Conservation (phyloP, 2,329 filamentous ascomycete species). For the Amesomyces nigricolor region DNA sequence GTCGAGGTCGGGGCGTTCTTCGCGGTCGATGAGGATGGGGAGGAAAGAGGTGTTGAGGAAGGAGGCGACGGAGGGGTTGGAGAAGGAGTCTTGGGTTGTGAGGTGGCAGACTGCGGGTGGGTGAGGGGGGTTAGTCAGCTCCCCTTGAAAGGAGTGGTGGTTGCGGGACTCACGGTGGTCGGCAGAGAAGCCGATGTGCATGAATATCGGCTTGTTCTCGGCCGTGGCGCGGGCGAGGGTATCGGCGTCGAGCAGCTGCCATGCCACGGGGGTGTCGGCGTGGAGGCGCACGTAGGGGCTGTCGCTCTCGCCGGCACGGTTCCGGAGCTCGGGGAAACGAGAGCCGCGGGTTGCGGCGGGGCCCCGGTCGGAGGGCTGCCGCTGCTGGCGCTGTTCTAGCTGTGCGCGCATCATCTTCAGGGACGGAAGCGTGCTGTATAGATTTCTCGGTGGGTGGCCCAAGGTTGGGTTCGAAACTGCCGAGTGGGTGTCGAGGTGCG, state of each 20-base stretch:
- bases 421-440: background rate
- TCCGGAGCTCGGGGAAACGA: slow-evolving; percentile 27
- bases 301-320: slow-evolving; percentile 35
- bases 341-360: background rate
- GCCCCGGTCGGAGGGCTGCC: background rate
- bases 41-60: slow-evolving; percentile 85
- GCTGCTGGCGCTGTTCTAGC: slow-evolving; percentile 21
- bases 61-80: slow-evolving; percentile 70
- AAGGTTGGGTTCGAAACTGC: background rate
- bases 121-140: background rate
- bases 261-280: slow-evolving; percentile 75
- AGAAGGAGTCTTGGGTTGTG: slow-evolving; percentile 89
- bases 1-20: slow-evolving; percentile 90
- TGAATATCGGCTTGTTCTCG: slow-evolving; percentile 83
- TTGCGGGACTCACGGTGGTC: slow-evolving; percentile 66
- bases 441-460: background rate
- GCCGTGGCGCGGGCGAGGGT: slow-evolving; percentile 69
- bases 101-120: slow-evolving; percentile 67
- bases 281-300: slow-evolving; percentile 64
- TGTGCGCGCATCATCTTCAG: slow-evolving; percentile 24
- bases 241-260: slow-evolving; percentile 82
- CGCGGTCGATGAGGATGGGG: slow-evolving; percentile 86
- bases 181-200: slow-evolving; percentile 91
- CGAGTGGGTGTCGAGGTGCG: background rate
- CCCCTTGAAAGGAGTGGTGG: background rate